Conservation (phyloP, 345 rosid genomes). For the Kernera saxatilis region DNA sequence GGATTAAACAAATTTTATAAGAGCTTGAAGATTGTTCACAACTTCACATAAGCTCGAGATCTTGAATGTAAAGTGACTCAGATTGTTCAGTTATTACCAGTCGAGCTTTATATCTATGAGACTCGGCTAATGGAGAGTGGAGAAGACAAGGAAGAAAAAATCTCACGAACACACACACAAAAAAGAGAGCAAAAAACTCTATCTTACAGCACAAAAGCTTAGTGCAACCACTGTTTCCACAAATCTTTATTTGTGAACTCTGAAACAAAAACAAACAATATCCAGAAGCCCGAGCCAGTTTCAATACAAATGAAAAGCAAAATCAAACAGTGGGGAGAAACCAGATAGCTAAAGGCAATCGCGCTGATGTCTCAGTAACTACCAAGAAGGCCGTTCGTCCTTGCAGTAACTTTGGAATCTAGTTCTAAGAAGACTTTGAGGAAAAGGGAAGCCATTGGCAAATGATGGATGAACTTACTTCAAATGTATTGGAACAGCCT, state of each 20-base stretch:
- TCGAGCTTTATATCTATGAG: neutral
- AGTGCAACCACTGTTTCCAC: neutral
- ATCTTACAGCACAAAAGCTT: neutral
- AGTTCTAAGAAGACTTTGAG: neutral
- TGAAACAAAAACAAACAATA: slow-evolving; percentile 1
- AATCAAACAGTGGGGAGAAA: neutral
- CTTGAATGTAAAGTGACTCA: neutral
- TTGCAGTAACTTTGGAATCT: neutral
- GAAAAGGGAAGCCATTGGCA: neutral
- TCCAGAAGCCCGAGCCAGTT: neutral
- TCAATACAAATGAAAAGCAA: slow-evolving; percentile 15
- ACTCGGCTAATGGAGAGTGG: neutral
- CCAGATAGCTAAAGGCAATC: neutral
- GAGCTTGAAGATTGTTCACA: neutral
- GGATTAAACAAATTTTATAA: too few relatives aligned
- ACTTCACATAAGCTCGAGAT: neutral
- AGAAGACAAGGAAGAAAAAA: neutral
- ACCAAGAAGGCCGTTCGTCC: neutral
- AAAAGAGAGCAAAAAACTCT: neutral
- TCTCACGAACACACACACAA: neutral
- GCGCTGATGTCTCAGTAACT: slow-evolving; percentile 9
- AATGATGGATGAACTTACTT: slow-evolving; percentile 1
- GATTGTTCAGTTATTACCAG: neutral
- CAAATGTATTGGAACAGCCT: neutral
- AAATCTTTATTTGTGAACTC: slow-evolving; percentile 13